Evolutionary conservation across 1,139 yeast genomes (phyloP).

Genomic region (Saccharomyces hybrid): DNA sequence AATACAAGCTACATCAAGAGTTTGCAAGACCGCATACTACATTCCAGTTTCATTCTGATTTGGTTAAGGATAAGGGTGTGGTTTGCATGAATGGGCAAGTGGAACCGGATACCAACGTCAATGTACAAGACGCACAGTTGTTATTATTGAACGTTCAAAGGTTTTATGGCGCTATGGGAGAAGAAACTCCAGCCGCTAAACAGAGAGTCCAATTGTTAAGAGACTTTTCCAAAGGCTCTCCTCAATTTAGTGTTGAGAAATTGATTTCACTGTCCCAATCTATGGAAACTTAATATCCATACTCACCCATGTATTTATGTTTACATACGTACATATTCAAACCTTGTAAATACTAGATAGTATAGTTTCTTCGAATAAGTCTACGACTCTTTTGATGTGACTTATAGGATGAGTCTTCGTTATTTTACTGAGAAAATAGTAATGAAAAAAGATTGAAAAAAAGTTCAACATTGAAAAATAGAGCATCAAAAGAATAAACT

Average conservation of each 20-base stretch:
- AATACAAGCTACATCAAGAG: conserved; percentile 83
- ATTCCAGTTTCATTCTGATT: conserved; percentile 76
- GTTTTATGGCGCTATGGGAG: conserved; percentile 68
- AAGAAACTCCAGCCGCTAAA: conserved; percentile 36
- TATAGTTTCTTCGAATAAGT: not conserved
- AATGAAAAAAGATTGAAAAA: not conserved
- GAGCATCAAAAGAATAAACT: not conserved
- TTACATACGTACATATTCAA: not conserved
- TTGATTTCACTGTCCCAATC: conserved; percentile 68
- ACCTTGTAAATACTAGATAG: not conserved
- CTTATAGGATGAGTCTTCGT: not conserved
- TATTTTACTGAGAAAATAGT: not conserved
- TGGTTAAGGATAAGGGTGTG: conserved; percentile 50
- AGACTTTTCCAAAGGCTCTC: conserved; percentile 62
- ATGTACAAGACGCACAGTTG: conserved; percentile 64
- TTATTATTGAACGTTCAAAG: conserved; percentile 75
- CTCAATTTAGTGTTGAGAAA: conserved; percentile 53
- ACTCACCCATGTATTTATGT: too few species aligned
- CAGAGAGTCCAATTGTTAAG: conserved; percentile 50
- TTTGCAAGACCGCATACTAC: conserved; percentile 95
- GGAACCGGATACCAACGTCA: conserved; percentile 59
- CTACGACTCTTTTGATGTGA: not conserved
- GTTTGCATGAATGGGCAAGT: conserved; percentile 85
- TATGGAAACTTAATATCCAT: conserved; percentile 40
- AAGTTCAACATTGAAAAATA: not conserved